phyloP scores from a whole-genome alignment of 2,329 filamentous ascomycete genomes.

The Calonectria naviculata region DNA sequence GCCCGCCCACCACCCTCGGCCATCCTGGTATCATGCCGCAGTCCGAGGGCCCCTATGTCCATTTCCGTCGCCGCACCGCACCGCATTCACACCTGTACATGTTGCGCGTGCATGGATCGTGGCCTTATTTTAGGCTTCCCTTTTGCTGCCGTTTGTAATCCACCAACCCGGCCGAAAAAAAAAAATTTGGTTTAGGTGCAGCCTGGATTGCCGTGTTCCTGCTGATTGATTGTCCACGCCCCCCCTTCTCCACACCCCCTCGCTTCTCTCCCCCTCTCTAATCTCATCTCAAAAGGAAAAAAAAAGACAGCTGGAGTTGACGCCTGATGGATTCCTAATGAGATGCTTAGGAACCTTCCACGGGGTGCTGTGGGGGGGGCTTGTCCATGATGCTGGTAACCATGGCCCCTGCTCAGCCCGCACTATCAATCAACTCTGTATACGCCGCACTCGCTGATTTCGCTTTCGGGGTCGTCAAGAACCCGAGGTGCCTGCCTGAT shows the following conservation, averaged over 20 bases:
- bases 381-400: background rate
- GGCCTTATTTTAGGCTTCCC: slow-evolving; percentile 9
- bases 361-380: background rate
- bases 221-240: background rate
- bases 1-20: slow-evolving; percentile 1
- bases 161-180: slow-evolving; percentile 8
- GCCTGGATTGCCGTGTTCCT: slow-evolving; percentile 3
- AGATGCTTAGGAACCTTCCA: slow-evolving; percentile 16
- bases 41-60: background rate
- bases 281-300: background rate
- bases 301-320: slow-evolving; percentile 3
- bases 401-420: background rate
- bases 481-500: slow-evolving; percentile 1
- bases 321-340: slow-evolving; percentile 23
- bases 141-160: slow-evolving; percentile 8
- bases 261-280: background rate
- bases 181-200: background rate
- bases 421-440: background rate
- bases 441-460: background rate
- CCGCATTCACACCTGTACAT: background rate
- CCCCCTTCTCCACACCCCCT: background rate
- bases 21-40: slow-evolving; percentile 6
- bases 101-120: background rate
- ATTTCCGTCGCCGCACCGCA: slow-evolving; percentile 4
- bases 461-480: slow-evolving; percentile 15